Conservation (phyloP, 225 moss, liverwort and hornwort genomes). For the Straminergon stramineum region DNA sequence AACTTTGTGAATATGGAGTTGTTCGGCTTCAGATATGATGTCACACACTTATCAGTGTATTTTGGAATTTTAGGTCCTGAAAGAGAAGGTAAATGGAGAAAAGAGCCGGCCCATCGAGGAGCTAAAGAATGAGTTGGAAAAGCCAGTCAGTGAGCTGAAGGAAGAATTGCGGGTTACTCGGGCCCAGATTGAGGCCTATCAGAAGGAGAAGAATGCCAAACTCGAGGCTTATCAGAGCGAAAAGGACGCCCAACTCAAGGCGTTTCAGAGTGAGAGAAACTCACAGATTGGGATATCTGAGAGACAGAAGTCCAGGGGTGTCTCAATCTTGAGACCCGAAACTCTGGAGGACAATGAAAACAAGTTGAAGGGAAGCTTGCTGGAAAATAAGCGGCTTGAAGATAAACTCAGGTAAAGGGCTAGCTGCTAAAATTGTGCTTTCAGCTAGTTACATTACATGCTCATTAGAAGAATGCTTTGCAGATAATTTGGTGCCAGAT, state of each 20-base stretch:
- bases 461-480: not conserved
- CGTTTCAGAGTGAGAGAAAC: not conserved
- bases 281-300: not conserved
- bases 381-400: constrained; percentile 28
- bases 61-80: constrained; percentile 10
- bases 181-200: constrained; percentile 11
- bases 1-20: not conserved
- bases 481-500: too few relatives aligned
- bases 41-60: not conserved
- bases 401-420: constrained; percentile 23
- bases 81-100: constrained; percentile 1
- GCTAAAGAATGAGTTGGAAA: constrained; percentile 12
- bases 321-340: not conserved
- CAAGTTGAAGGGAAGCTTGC: not conserved
- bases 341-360: not conserved
- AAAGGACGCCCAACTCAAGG: not conserved
- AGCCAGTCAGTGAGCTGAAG: constrained; percentile 16
- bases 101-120: constrained; percentile 1
- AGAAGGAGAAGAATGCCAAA: not conserved
- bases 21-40: not conserved
- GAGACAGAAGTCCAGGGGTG: not conserved
- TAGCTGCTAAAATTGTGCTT: not conserved
- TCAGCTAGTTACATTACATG: not conserved
- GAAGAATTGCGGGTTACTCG: constrained; percentile 30
- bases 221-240: not conserved